These are phyloP conservation scores for Sicyos baderoa DNA, from an alignment of 306 rosid species.

Conservation along the genomic window DNA sequence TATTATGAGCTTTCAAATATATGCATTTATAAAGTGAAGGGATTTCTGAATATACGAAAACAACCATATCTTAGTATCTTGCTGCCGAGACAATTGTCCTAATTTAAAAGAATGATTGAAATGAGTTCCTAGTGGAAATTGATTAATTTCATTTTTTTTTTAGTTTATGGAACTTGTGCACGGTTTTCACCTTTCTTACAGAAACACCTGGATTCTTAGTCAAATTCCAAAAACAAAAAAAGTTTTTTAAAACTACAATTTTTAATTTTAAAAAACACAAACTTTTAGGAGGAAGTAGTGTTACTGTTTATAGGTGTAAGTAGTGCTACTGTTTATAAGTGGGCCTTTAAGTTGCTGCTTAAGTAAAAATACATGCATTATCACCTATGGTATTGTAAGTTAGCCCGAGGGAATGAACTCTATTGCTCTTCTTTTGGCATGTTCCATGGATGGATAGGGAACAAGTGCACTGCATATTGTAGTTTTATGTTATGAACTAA, in stretches of 20 bases:
- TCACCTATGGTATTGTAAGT: not conserved
- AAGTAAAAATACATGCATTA: not conserved
- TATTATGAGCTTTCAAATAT: no score
- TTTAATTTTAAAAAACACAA: no score
- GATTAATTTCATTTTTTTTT: not conserved
- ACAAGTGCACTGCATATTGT: no score
- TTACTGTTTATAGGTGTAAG: no score
- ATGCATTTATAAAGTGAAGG: not conserved
- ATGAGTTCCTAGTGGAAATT: not conserved
- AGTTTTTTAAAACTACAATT: no score
- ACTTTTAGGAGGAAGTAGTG: no score
- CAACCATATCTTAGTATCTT: not conserved
- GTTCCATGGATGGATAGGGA: not conserved
- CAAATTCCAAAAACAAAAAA: no score
- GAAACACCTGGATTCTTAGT: no score
- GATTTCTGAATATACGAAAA: not conserved
- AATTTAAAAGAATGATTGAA: not conserved
- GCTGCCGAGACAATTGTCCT: not conserved
- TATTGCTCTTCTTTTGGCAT: not conserved
- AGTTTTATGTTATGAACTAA: no score
- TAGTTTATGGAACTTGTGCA: not conserved
- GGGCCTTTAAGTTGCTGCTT: no score
- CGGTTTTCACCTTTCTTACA: not conserved
- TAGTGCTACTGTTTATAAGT: no score
- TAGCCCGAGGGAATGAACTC: not conserved